Evolutionary conservation across 768 basidiomycete genomes (phyloP).

Genomic region (Russula olivacea): DNA sequence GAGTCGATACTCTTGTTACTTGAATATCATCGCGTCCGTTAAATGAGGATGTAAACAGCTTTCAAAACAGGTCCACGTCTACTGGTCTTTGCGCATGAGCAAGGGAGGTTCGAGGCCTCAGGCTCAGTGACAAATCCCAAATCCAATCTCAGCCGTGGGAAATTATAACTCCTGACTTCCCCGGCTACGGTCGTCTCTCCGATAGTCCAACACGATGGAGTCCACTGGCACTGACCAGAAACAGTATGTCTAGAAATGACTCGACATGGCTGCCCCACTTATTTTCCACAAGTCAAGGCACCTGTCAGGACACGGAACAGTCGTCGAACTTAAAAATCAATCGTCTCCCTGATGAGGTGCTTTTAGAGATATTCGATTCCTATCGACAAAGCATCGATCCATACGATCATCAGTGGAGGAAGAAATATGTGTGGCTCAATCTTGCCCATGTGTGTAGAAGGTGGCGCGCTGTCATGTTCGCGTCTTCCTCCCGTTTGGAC

Average conservation of each 20-base stretch:
- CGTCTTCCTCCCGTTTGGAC: not conserved
- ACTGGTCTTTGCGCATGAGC: too few relatives aligned
- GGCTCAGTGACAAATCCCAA: too few relatives aligned
- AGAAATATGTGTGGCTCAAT: constrained; percentile 23
- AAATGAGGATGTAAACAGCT: too few relatives aligned
- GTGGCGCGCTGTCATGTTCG: constrained; percentile 1
- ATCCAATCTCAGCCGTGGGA: too few relatives aligned
- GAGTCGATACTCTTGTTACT: too few relatives aligned
- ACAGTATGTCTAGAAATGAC: not conserved
- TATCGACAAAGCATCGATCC: not conserved
- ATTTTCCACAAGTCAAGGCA: not conserved
- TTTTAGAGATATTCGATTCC: not conserved
- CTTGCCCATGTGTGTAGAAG: constrained; percentile 6
- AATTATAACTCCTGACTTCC: too few relatives aligned
- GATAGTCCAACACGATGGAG: too few relatives aligned
- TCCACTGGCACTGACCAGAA: not conserved
- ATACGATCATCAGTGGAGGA: not conserved
- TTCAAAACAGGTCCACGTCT: too few relatives aligned
- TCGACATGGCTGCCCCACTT: not conserved
- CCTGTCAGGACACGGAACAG: not conserved
- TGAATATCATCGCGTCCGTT: too few relatives aligned
- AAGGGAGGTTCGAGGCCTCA: too few relatives aligned
- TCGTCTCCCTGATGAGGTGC: not conserved
- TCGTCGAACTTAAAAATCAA: not conserved
- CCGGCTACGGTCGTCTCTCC: too few relatives aligned